Percentiles rank a stretch among this genome's conserved stretches.
These are phyloP conservation scores for Lodderomyces metapsilosis DNA, from an alignment of 1,139 yeast species.

Conservation along the genomic window DNA sequence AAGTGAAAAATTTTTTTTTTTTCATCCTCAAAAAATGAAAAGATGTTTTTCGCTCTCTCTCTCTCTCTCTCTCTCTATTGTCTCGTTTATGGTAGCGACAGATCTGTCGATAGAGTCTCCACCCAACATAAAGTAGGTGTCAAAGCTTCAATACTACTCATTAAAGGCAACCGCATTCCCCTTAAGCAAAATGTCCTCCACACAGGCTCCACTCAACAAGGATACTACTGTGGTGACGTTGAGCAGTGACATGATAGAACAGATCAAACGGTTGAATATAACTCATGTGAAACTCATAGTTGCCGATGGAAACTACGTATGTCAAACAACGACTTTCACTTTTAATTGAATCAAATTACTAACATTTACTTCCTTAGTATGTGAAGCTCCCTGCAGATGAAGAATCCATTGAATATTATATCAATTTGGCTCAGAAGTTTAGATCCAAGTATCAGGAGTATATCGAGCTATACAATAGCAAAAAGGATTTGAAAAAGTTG, in stretches of 20 bases:
- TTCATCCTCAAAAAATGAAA: neutral
- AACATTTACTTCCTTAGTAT: neutral
- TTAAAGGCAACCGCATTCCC: no score
- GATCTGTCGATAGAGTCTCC: no score
- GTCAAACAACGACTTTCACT: no score
- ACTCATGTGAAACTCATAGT: conserved; percentile 34
- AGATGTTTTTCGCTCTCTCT: no score
- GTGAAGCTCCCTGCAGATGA: neutral
- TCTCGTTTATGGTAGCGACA: neutral
- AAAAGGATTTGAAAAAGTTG: conserved; percentile 26
- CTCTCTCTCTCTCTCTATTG: no score
- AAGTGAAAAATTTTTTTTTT: conserved; percentile 7
- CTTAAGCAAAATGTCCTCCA: neutral
- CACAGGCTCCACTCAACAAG: neutral
- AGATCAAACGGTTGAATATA: conserved; percentile 17
- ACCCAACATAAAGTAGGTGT: no score
- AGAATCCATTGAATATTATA: conserved; percentile 17
- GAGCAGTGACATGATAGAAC: conserved; percentile 24
- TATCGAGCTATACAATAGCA: conserved; percentile 28
- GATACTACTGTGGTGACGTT: conserved; percentile 23
- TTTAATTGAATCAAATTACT: neutral
- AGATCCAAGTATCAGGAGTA: conserved; percentile 39
- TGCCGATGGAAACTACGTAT: conserved; percentile 33
- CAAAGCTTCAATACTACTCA: no score
- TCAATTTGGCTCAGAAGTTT: conserved; percentile 36